phyloP scores from a whole-genome alignment of 2,329 filamentous ascomycete genomes.

The Cladophialophora bantiana region DNA sequence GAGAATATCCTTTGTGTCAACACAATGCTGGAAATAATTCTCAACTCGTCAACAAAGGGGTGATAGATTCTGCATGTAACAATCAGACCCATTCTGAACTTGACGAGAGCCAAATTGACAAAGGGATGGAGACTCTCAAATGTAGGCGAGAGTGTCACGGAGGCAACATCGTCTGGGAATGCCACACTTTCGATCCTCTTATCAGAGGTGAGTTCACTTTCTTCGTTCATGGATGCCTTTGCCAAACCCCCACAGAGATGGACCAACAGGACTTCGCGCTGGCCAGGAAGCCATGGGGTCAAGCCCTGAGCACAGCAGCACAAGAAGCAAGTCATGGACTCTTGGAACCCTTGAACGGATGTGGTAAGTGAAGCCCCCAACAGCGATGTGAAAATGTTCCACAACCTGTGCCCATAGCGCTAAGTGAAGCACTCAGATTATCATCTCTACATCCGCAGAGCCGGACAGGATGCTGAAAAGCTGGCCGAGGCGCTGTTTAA shows the following conservation, averaged over 20 bases:
- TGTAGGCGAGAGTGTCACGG: background rate
- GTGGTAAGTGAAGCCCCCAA: background rate
- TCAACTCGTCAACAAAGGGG: background rate
- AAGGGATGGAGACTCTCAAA: background rate
- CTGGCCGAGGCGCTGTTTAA: conserved; percentile 5
- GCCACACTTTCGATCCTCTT: background rate
- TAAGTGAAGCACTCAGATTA: conserved; percentile 11
- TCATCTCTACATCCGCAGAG: conserved; percentile 1
- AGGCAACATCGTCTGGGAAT: background rate
- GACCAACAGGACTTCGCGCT: background rate
- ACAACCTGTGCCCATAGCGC: background rate
- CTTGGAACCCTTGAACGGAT: conserved; percentile 1
- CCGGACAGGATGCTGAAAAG: background rate
- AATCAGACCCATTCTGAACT: background rate
- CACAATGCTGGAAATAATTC: background rate
- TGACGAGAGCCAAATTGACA: background rate
- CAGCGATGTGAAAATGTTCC: background rate
- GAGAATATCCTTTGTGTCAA: background rate
- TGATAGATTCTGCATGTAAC: background rate
- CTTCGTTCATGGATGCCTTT: background rate
- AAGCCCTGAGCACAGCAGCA: background rate
- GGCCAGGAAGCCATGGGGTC: conserved; percentile 1
- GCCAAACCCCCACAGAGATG: background rate
- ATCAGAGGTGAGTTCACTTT: background rate
- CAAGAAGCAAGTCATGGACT: background rate